phyloP scores from a whole-genome alignment of 169 alveolate genomes.

The Amoebophrya sp. region DNA sequence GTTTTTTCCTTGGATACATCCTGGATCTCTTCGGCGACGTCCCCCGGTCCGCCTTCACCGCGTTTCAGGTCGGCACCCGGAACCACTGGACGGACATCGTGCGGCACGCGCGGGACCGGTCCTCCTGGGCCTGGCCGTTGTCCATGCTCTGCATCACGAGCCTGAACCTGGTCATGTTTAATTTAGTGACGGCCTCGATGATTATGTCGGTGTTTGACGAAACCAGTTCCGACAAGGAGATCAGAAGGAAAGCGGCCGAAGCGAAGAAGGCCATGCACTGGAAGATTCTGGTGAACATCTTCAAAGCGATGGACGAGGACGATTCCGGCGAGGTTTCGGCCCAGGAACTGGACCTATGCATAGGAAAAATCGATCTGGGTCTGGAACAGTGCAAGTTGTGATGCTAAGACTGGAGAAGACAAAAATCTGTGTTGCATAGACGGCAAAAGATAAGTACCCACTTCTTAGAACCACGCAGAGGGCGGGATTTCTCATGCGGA shows the following conservation, averaged over 20 bases:
- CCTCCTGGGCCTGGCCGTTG: neutral
- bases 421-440: too few relatives aligned
- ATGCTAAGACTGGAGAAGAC: too few relatives aligned
- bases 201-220: neutral
- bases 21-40: neutral
- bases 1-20: too few relatives aligned
- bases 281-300: neutral
- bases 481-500: too few relatives aligned
- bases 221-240: neutral
- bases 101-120: neutral
- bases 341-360: neutral
- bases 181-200: neutral
- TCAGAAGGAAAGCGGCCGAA: neutral
- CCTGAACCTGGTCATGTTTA: neutral
- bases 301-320: neutral
- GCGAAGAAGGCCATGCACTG: neutral
- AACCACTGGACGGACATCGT: neutral
- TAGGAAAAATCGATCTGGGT: too few relatives aligned
- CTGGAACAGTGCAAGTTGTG: too few relatives aligned
- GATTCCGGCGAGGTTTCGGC: neutral
- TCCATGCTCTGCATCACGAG: slow-evolving; percentile 17
- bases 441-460: too few relatives aligned
- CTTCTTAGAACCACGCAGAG: too few relatives aligned
- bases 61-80: neutral
- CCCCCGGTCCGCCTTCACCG: neutral